Evolutionary conservation across 257 asterid genomes (phyloP).

Genomic region (Ocimum tenuiflorum): DNA sequence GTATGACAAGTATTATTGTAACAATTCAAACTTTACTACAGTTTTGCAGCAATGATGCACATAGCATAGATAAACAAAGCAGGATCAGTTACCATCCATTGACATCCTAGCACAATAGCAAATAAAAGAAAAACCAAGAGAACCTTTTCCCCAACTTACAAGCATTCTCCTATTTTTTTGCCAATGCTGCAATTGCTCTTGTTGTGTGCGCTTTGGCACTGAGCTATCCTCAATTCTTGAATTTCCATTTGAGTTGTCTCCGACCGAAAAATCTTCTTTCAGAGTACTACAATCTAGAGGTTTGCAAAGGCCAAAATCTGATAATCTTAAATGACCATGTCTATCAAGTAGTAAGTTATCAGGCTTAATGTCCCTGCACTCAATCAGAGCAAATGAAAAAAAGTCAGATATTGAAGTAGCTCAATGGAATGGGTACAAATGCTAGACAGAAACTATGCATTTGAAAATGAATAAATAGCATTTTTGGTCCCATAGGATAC

Average conservation of each 20-base stretch:
- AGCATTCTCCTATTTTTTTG: slow-evolving; percentile 95
- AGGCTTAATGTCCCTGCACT: slow-evolving; percentile 94
- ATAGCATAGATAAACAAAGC: slow-evolving; percentile 10
- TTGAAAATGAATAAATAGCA: too few species aligned
- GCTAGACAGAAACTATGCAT: background rate
- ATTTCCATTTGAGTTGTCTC: slow-evolving; percentile 40
- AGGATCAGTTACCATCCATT: background rate
- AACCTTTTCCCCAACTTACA: slow-evolving; percentile 41
- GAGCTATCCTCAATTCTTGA: slow-evolving; percentile 44
- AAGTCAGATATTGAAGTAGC: slow-evolving; percentile 27
- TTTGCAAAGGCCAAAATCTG: slow-evolving; percentile 97
- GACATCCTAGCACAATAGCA: too few species aligned
- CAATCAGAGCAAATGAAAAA: slow-evolving; percentile 8
- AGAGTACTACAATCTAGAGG: slow-evolving; percentile 88
- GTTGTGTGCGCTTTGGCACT: slow-evolving; percentile 82
- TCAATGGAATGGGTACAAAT: background rate
- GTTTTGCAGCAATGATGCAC: slow-evolving; percentile 7
- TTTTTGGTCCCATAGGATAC: too few species aligned
- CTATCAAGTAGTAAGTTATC: slow-evolving; percentile 94
- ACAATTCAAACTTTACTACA: too few species aligned
- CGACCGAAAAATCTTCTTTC: slow-evolving; percentile 72
- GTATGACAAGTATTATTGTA: too few species aligned
- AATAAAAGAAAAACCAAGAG: slow-evolving; percentile 10
- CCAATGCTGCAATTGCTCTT: slow-evolving; percentile 96
- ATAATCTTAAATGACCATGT: slow-evolving; percentile 78